A percentile compares a stretch with the other conserved stretches of the same genome.
Evolutionary conservation across 2,329 filamentous ascomycete genomes (phyloP).

Genomic region (Metarhizium humberi): DNA sequence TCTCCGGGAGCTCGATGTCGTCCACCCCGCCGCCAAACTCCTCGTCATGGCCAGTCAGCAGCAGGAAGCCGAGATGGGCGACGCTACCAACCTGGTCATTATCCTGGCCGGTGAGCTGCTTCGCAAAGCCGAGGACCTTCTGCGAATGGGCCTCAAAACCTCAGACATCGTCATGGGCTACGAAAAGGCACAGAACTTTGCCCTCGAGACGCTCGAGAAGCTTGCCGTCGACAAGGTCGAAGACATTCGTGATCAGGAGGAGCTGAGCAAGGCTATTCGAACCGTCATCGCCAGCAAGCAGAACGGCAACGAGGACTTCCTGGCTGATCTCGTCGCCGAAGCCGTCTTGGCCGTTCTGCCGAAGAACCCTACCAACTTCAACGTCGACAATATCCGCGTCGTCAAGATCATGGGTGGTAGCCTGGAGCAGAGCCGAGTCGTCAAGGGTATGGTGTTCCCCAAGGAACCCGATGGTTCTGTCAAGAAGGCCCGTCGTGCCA

Average conservation of each 20-base stretch:
- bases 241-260: slow-evolving; percentile 68
- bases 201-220: slow-evolving; percentile 76
- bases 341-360: slow-evolving; percentile 79
- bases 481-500: slow-evolving; percentile 87
- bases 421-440: slow-evolving; percentile 85
- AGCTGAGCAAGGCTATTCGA: slow-evolving; percentile 89
- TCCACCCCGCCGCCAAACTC: slow-evolving; percentile 94
- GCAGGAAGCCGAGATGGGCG: slow-evolving; percentile 98
- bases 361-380: slow-evolving; percentile 93
- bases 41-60: slow-evolving; percentile 98
- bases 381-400: slow-evolving; percentile 96
- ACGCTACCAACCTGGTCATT: slow-evolving; percentile 96
- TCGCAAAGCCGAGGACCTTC: slow-evolving; percentile 92
- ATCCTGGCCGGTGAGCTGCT: slow-evolving; percentile 89
- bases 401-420: slow-evolving; percentile 99
- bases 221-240: slow-evolving; percentile 85
- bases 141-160: slow-evolving; percentile 97
- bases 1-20: slow-evolving; percentile 91
- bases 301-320: slow-evolving; percentile 81
- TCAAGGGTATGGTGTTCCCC: slow-evolving; percentile 97
- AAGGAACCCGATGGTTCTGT: slow-evolving; percentile 86
- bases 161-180: slow-evolving; percentile 94
- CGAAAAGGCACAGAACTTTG: slow-evolving; percentile 86
- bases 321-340: slow-evolving; percentile 81
- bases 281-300: slow-evolving; percentile 97